These are phyloP conservation scores for Claviceps sp. DNA, from an alignment of 2,329 filamentous ascomycete species.

Conservation along the genomic window DNA sequence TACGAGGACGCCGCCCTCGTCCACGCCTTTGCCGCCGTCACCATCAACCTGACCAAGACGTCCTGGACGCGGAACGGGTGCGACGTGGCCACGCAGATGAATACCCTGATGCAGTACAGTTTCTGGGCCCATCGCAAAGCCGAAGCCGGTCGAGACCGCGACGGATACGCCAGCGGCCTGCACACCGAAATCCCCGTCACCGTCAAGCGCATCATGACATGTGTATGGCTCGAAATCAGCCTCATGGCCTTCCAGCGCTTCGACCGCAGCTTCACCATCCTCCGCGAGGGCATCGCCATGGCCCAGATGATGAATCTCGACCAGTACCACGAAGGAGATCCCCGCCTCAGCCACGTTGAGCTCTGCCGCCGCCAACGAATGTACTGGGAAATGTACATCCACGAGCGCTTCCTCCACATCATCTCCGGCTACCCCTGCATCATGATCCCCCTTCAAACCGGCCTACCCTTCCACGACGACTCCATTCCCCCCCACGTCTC, in stretches of 20 bases:
- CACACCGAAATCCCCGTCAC: slow-evolving; percentile 24
- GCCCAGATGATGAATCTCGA: slow-evolving; percentile 30
- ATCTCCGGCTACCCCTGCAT: slow-evolving; percentile 30
- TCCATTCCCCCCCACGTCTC: slow-evolving; percentile 23
- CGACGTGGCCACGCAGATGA: slow-evolving; percentile 18
- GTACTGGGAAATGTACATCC: slow-evolving; percentile 14
- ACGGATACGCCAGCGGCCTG: slow-evolving; percentile 16
- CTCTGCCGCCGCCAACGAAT: slow-evolving; percentile 11
- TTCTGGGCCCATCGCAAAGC: slow-evolving; percentile 14
- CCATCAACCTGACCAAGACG: slow-evolving; percentile 22
- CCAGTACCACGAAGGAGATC: slow-evolving; percentile 18
- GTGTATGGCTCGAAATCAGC: slow-evolving; percentile 37
- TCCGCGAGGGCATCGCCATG: slow-evolving; percentile 33
- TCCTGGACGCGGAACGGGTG: slow-evolving; percentile 14
- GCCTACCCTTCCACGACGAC: slow-evolving; percentile 18
- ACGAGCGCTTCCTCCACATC: slow-evolving; percentile 36
- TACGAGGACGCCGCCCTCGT: slow-evolving; percentile 23
- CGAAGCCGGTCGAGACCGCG: slow-evolving; percentile 17
- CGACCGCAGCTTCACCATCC: slow-evolving; percentile 33
- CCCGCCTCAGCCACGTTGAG: slow-evolving; percentile 7
- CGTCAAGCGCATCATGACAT: slow-evolving; percentile 32
- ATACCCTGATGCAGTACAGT: slow-evolving; percentile 13
- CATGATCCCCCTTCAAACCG: slow-evolving; percentile 19
- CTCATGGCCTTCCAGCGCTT: slow-evolving; percentile 32
- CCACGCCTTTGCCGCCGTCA: slow-evolving; percentile 22